Evolutionary conservation across 2,329 filamentous ascomycete genomes (phyloP).

Genomic region (Colletotrichum noveboracense): DNA sequence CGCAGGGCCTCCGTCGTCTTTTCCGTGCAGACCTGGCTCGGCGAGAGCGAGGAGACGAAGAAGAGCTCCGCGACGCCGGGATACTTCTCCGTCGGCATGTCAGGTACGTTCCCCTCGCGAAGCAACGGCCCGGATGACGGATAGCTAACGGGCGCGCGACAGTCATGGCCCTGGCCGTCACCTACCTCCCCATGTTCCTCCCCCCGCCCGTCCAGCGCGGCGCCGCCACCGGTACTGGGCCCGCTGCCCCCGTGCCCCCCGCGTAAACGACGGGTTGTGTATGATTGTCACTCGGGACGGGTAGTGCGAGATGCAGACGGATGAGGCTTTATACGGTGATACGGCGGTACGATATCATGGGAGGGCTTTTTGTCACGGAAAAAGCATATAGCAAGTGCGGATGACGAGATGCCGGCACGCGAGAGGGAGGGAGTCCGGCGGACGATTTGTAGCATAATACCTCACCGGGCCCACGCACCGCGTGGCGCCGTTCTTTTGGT

Average conservation of each 20-base stretch:
- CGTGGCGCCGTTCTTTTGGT: background rate
- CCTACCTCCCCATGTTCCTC: constrained; percentile 57
- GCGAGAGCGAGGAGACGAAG: constrained; percentile 72
- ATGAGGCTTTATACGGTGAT: background rate
- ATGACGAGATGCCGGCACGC: background rate
- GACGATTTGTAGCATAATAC: constrained; percentile 7
- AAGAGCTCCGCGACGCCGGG: constrained; percentile 71
- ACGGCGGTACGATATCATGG: background rate
- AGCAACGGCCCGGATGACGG: background rate
- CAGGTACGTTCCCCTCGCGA: constrained; percentile 58
- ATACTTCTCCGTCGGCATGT: constrained; percentile 79
- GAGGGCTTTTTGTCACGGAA: background rate
- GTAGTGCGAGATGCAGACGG: background rate
- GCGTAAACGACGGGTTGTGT: constrained; percentile 17
- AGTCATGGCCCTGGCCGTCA: constrained; percentile 66
- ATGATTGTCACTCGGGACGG: background rate
- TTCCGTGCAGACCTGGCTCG: constrained; percentile 77
- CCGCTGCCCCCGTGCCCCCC: constrained; percentile 31
- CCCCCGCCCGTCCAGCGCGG: constrained; percentile 37
- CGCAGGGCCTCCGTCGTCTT: constrained; percentile 76
- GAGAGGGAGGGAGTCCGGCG: background rate
- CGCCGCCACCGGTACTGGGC: constrained; percentile 36
- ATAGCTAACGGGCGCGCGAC: background rate
- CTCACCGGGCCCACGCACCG: background rate
- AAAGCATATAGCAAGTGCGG: background rate